Evolutionary conservation across 495 filamentous ascomycete genomes (phyloP).

Genomic region (Cercophora scortea): DNA sequence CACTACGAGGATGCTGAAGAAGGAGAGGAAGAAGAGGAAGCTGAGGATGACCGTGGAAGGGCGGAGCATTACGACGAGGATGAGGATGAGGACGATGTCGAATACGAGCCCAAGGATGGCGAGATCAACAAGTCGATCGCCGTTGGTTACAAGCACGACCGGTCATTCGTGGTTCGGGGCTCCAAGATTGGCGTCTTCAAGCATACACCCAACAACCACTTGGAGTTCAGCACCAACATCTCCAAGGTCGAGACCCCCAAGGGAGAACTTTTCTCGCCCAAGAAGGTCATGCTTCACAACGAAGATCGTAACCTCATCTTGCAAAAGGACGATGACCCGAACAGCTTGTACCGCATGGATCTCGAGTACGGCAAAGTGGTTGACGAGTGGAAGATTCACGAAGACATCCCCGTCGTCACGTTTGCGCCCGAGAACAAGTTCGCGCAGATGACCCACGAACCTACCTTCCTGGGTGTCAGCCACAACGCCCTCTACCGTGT

Average conservation of each 20-base stretch:
- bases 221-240: conserved; percentile 97
- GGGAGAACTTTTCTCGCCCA: conserved; percentile 84
- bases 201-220: conserved; percentile 82
- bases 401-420: conserved; percentile 84
- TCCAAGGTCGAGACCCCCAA: conserved; percentile 87
- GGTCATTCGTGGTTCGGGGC: conserved; percentile 92
- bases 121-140: conserved; percentile 91
- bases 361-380: conserved; percentile 98
- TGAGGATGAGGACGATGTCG: conserved; percentile 82
- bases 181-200: conserved; percentile 99
- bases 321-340: conserved; percentile 75
- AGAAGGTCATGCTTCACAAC: conserved; percentile 95
- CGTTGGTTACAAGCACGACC: conserved; percentile 97
- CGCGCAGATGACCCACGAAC: conserved; percentile 90
- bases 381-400: conserved; percentile 99
- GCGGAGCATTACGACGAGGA: conserved; percentile 77
- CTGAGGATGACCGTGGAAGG: conserved; percentile 50
- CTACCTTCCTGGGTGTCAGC: conserved; percentile 89
- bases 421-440: conserved; percentile 98
- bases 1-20: conserved; percentile 60
- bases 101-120: conserved; percentile 62
- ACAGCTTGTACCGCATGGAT: conserved; percentile 96
- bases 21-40: conserved; percentile 56
- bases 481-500: conserved; percentile 88
- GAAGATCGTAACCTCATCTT: conserved; percentile 91